A percentile compares a stretch with the other conserved stretches of the same genome.
These are phyloP conservation scores for Berberis vulgaris DNA, from an alignment of 164 flowering plant species.

Conservation along the genomic window DNA sequence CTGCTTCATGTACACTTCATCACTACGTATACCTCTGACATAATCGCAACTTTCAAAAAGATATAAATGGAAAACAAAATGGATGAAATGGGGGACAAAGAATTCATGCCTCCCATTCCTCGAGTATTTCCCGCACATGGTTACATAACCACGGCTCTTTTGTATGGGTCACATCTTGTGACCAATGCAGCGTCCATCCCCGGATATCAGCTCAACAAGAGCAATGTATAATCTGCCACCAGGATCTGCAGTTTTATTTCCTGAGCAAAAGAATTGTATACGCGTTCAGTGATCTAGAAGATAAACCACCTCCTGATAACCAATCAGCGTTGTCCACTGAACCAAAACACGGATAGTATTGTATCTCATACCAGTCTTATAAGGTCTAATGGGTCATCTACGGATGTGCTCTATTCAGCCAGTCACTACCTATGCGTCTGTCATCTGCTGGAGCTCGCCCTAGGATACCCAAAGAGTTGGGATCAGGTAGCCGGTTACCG, in stretches of 20 bases:
- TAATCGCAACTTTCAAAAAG: not conserved
- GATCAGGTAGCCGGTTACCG: constrained; percentile 34
- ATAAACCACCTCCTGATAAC: constrained; percentile 13
- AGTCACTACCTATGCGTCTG: constrained; percentile 34
- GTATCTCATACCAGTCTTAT: constrained; percentile 26
- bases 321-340: constrained; percentile 1
- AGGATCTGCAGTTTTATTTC: constrained; percentile 8
- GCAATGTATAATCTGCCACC: not conserved
- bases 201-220: too few species aligned
- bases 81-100: not conserved
- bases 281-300: constrained; percentile 2
- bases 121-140: not conserved
- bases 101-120: not conserved
- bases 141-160: not conserved
- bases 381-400: constrained; percentile 16
- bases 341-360: constrained; percentile 10
- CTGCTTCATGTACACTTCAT: constrained; percentile 6
- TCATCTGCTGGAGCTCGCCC: constrained; percentile 75
- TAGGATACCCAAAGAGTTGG: constrained; percentile 74
- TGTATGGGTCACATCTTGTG: not conserved
- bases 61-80: not conserved
- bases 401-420: constrained; percentile 46
- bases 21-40: constrained; percentile 10
- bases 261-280: constrained; percentile 16
- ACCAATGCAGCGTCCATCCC: not conserved